Conservation (phyloP, 2,329 filamentous ascomycete genomes). For the Fusarium sarcochroum region DNA sequence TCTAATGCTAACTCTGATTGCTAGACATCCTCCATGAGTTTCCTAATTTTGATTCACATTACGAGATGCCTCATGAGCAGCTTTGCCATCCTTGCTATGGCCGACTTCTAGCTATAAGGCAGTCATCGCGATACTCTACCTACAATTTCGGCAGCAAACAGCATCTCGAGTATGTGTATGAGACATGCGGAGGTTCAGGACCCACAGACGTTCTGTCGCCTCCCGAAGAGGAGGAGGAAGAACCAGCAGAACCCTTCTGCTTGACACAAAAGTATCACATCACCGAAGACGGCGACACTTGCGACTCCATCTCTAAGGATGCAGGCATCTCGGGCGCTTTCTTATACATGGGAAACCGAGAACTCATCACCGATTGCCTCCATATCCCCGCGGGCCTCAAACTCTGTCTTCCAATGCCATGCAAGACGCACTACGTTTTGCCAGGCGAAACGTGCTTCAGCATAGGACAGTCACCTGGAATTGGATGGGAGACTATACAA, state of each 20-base stretch:
- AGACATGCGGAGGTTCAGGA: constrained; percentile 15
- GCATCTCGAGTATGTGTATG: constrained; percentile 21
- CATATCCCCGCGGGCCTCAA: constrained; percentile 17
- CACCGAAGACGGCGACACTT: constrained; percentile 33
- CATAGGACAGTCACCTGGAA: constrained; percentile 7
- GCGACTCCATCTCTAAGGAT: constrained; percentile 33
- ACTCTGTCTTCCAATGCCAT: constrained; percentile 21
- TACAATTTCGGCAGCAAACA: constrained; percentile 36
- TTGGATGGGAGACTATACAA: constrained; percentile 3
- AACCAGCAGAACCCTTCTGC: constrained; percentile 4
- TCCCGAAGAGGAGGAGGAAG: neutral
- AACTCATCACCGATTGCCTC: constrained; percentile 24
- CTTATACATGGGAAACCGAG: constrained; percentile 36
- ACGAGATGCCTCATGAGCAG: constrained; percentile 38
- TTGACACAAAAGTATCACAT: constrained; percentile 16
- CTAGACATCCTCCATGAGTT: constrained; percentile 39
- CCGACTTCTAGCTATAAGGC: constrained; percentile 43
- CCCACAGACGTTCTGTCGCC: constrained; percentile 4
- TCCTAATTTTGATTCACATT: neutral
- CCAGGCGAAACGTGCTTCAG: neutral
- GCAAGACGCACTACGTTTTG: neutral
- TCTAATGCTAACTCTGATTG: neutral
- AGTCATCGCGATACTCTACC: constrained; percentile 40
- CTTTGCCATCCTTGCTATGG: constrained; percentile 46
- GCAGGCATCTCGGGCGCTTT: constrained; percentile 29